Evolutionary conservation across 495 filamentous ascomycete genomes (phyloP), one percentile per base, ranked within the genome.

Genomic region (Daldinia concentrica): DNA sequence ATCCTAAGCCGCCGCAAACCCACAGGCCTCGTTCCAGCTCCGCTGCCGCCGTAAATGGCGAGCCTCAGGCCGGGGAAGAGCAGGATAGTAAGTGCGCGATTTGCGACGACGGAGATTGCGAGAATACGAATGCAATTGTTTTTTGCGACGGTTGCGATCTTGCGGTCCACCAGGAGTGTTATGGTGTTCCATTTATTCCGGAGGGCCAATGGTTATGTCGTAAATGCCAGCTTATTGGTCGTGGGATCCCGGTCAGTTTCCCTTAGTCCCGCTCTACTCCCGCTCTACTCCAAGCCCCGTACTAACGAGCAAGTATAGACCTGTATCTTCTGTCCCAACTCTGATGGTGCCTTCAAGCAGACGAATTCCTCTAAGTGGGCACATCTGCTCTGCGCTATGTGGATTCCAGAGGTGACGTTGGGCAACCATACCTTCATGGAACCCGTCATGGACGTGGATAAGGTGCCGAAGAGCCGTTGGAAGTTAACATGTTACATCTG

Each of bases 71-170:
- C 3, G 94, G 93, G 26, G 95, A 97, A 78, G 95, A 98, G 76
- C 95, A 97, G 74, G 95, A 98, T 73, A 97, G 89, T 77, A 98
- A 98, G 78, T 99, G 95, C 75, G 95, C 92, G 32, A 96, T 99
- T 55, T 99, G 95, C 71, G 95, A 98, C 77, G 95, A 98, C 76
- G 96, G 95, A 30, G 95, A 99, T 74, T 98, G 96, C 74, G 95
- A 98, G 81, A 99, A 98, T 77, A 93, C 94, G n/a, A 99, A 99
- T 79, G 96, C 95, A 6, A 99, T 99, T 75, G 96, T 99, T 24
- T 99, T 99, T 80, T 99, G 95, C 73, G 95, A 99, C 76, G 96
- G 95, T 8, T 98, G 95, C 79, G 95, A 99, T 81, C 83, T 98
- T 24, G 95, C 95, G 5, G 95, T 99, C 41, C 95, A 99, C 79